These are phyloP conservation scores for Phaseolus lunatus DNA, from an alignment of 306 rosid genomes.

Conservation along the genomic window DNA sequence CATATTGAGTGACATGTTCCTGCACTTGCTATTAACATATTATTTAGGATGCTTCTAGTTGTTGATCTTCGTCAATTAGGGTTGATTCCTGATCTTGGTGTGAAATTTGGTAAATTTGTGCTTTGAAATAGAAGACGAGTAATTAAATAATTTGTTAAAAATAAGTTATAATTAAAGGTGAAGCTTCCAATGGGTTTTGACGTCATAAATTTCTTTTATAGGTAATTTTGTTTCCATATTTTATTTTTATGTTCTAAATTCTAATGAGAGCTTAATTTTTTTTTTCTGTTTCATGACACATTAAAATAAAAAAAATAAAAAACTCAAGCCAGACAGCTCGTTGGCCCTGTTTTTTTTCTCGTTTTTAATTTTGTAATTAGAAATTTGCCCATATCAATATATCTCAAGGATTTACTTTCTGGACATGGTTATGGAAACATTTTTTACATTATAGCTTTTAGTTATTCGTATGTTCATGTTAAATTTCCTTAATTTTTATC, in stretches of 20 bases:
- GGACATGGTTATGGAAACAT: neutral
- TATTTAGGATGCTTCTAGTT: neutral
- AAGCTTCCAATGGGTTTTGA: neutral
- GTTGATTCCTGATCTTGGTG: neutral
- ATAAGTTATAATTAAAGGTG: neutral
- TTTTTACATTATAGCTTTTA: neutral
- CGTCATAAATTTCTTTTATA: neutral
- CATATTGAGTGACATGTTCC: constrained; percentile 1
- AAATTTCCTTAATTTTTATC: constrained; percentile 16
- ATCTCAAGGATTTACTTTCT: constrained; percentile 15
- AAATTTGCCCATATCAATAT: neutral
- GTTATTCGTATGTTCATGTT: constrained; percentile 24
- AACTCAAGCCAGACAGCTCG: neutral
- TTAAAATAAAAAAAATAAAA: neutral
- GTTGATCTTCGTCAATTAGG: neutral
- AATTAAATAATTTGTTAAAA: neutral
- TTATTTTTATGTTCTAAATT: neutral
- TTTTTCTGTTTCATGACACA: neutral
- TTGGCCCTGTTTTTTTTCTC: constrained; percentile 1
- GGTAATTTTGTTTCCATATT: neutral
- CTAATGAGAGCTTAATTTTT: no score
- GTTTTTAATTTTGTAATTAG: neutral
- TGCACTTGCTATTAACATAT: neutral
- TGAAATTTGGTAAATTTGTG: neutral
- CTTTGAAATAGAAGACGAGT: neutral